Evolutionary conservation across 2,329 filamentous ascomycete species (phyloP).

Genomic region (Colletotrichum sp.): DNA sequence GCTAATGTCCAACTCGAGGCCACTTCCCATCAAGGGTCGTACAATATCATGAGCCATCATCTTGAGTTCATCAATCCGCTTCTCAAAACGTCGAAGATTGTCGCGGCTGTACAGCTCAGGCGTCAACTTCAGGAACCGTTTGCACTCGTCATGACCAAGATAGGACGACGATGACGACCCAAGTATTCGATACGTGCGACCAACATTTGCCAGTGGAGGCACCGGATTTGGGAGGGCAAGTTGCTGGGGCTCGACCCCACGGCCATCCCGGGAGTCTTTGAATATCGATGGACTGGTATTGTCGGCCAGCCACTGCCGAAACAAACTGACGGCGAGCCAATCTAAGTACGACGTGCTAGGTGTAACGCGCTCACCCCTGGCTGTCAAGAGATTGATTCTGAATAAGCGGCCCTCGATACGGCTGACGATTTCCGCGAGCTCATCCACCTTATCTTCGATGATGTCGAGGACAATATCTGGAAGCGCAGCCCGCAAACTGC

Average conservation of each 20-base stretch:
- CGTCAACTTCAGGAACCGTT: slow-evolving; percentile 84
- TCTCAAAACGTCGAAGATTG: slow-evolving; percentile 85
- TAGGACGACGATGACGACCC: slow-evolving; percentile 71
- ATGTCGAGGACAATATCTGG: slow-evolving; percentile 82
- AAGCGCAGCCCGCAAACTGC: slow-evolving; percentile 75
- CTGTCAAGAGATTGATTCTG: slow-evolving; percentile 78
- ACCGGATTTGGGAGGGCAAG: slow-evolving; percentile 40
- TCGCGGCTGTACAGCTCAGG: slow-evolving; percentile 86
- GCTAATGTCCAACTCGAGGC: slow-evolving; percentile 78
- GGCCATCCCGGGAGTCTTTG: slow-evolving; percentile 32
- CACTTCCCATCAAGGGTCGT: slow-evolving; percentile 83
- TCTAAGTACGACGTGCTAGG: slow-evolving; percentile 83
- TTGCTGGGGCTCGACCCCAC: slow-evolving; percentile 31
- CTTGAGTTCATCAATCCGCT: slow-evolving; percentile 87
- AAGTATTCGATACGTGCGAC: slow-evolving; percentile 79
- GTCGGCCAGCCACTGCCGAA: slow-evolving; percentile 92
- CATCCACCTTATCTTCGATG: slow-evolving; percentile 94
- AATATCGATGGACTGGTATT: slow-evolving; percentile 75
- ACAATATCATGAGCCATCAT: slow-evolving; percentile 82
- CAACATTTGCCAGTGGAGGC: slow-evolving; percentile 63
- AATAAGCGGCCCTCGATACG: slow-evolving; percentile 84
- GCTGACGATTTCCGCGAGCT: slow-evolving; percentile 82
- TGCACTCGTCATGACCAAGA: slow-evolving; percentile 85
- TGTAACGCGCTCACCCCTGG: slow-evolving; percentile 80
- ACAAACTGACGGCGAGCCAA: slow-evolving; percentile 87